Base-by-base conservation (phyloP, 805 yeast genomes). In the Ogataea trehaloabstinens region DNA sequence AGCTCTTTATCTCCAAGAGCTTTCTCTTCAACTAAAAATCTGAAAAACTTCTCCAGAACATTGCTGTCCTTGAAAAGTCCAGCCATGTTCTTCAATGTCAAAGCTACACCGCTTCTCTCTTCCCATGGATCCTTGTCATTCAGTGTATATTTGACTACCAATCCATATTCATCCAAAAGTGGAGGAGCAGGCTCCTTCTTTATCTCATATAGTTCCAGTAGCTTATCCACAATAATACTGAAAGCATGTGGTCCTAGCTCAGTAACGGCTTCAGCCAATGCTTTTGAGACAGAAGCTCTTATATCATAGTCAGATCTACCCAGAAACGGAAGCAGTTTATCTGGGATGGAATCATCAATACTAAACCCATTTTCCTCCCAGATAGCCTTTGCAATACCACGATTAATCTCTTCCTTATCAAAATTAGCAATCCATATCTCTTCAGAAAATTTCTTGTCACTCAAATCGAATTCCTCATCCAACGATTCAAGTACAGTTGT, bases 41-140 rank as follows among this genome's bases (percentile, higher is more conserved):
- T 60, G 52, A 89, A 75, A n/a, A 87, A 59, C 20, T 61, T 56
- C 10, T 73, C 71, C 25, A 87, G 75, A 6, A 73, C 62, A 1
- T 59, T 56, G 3, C 64, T 53, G 10, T 54, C 49, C 21, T 66
- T 65, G 21, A 80, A 65, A 19, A 63, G 49, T 0, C 78, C 70
- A 1, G 87, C 73, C 24, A 83, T 61, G 29, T 74, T 69, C 44
- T 76, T 75, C 38, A 89, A 61, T 0, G 89, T 62, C 17, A 81
- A 63, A 0, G 96, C 95, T 41, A 82, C 69, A 20, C 96, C 95
- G 46, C 90, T 78, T 56, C 99, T 73, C 24, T 73, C 74, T 55
- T 85, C 93, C 95, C 96, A 90, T 3, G 77, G 70, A 53, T 89
- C 98, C 46, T 72, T 76, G 51, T 77, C 79, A 15, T 71, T 78